phyloP scores from a whole-genome alignment of 371 early-diverging fungal species.

The Capillidium heterosporum region DNA sequence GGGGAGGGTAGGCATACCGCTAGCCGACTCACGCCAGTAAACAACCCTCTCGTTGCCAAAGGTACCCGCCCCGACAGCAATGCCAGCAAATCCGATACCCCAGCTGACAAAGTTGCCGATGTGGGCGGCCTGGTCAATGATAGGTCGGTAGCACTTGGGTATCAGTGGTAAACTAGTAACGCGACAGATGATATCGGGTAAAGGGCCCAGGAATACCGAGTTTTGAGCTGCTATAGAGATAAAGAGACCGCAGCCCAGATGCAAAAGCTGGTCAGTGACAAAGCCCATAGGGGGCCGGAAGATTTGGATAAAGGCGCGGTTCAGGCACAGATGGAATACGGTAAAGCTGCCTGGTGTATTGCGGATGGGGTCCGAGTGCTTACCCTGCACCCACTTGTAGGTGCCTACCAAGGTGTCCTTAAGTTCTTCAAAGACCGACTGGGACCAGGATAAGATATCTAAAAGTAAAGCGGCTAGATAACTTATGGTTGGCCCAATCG shows the following conservation, averaged over 20 bases:
- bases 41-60: conserved; percentile 30
- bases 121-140: conserved; percentile 2
- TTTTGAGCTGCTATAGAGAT: conserved; percentile 11
- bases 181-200: conserved; percentile 4
- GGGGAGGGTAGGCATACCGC: conserved; percentile 22
- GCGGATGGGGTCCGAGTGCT: conserved; percentile 16
- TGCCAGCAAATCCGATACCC: conserved; percentile 7
- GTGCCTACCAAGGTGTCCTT: background rate
- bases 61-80: conserved; percentile 15
- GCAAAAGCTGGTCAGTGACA: conserved; percentile 26
- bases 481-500: background rate
- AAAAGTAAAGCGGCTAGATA: background rate
- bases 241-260: conserved; percentile 24
- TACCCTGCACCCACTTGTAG: background rate
- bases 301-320: conserved; percentile 22
- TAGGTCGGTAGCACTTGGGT: background rate
- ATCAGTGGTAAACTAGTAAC: conserved; percentile 1
- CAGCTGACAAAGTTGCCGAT: conserved; percentile 2
- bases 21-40: conserved; percentile 27
- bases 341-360: conserved; percentile 15
- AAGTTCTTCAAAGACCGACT: background rate
- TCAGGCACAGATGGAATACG: conserved; percentile 17
- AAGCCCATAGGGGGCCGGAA: conserved; percentile 21
- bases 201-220: conserved; percentile 5
- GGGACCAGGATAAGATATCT: background rate